A percentile compares a stretch with the other conserved stretches of the same genome.
Evolutionary conservation across 2,329 filamentous ascomycete species (phyloP).

Genomic region (Phaeosphaeriaceae sp.): DNA sequence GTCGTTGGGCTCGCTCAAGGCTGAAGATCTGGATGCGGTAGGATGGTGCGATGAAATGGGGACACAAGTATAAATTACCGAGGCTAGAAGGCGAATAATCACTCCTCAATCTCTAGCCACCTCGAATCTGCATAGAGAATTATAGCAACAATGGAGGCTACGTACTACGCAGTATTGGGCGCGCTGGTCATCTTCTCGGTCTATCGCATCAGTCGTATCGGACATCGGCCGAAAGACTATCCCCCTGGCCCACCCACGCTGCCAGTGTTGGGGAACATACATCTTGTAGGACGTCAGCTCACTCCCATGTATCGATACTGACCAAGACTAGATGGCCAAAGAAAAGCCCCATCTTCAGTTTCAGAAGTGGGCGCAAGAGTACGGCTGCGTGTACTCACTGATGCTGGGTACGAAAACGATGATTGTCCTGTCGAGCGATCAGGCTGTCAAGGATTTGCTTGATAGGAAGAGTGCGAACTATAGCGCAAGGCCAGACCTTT

Average conservation of each 20-base stretch:
- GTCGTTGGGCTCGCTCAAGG: neutral
- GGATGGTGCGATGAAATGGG: neutral
- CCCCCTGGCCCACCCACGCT: constrained; percentile 60
- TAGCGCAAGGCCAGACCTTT: constrained; percentile 49
- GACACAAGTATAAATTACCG: neutral
- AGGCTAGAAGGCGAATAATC: neutral
- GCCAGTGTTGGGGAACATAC: constrained; percentile 59
- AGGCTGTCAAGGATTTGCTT: constrained; percentile 58
- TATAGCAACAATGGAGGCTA: neutral
- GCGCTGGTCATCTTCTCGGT: neutral
- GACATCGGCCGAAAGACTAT: constrained; percentile 41
- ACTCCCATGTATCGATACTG: no score
- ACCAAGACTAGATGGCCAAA: constrained; percentile 20
- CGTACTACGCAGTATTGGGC: neutral
- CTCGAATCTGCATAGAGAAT: neutral
- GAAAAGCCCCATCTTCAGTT: constrained; percentile 55
- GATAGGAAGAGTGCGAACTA: constrained; percentile 59
- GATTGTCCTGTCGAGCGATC: constrained; percentile 55
- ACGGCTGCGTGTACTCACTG: constrained; percentile 60
- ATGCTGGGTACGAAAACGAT: constrained; percentile 58
- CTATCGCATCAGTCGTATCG: constrained; percentile 13
- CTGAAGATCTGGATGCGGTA: neutral
- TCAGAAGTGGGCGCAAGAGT: constrained; percentile 60
- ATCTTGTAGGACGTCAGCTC: constrained; percentile 53
- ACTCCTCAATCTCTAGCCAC: neutral